These are phyloP conservation scores for Paraurostyla sp. DNA, from an alignment of 73 alveolate genomes.

Conservation along the genomic window DNA sequence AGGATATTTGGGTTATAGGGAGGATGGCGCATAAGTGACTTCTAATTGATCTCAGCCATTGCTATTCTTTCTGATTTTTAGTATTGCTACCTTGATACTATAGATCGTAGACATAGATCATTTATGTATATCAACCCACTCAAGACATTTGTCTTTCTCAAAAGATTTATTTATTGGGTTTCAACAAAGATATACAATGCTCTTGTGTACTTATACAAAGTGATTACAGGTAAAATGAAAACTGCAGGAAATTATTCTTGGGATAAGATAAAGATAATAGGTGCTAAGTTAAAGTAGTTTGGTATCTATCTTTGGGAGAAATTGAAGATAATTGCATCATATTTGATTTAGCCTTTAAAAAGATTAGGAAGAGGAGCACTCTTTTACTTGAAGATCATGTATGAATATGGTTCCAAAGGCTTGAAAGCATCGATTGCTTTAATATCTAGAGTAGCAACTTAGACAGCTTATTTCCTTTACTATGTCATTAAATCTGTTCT, in stretches of 20 bases:
- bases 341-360: background rate
- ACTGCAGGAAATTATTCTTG: background rate
- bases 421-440: background rate
- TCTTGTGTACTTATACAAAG: background rate
- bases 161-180: background rate
- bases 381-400: background rate
- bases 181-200: no score
- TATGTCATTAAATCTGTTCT: background rate
- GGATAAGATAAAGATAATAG: background rate
- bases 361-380: slow-evolving; percentile 28
- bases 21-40: no score
- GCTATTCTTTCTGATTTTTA: no score
- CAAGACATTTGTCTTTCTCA: background rate
- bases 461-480: background rate
- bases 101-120: no score
- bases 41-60: no score
- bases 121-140: no score
- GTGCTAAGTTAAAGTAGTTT: background rate
- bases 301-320: no score
- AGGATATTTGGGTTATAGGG: no score
- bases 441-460: background rate
- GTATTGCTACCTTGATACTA: no score
- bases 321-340: no score
- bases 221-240: background rate
- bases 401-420: background rate